These are phyloP conservation scores for Claviceps sp. DNA, from an alignment of 2,329 filamentous ascomycete genomes.

Conservation along the genomic window DNA sequence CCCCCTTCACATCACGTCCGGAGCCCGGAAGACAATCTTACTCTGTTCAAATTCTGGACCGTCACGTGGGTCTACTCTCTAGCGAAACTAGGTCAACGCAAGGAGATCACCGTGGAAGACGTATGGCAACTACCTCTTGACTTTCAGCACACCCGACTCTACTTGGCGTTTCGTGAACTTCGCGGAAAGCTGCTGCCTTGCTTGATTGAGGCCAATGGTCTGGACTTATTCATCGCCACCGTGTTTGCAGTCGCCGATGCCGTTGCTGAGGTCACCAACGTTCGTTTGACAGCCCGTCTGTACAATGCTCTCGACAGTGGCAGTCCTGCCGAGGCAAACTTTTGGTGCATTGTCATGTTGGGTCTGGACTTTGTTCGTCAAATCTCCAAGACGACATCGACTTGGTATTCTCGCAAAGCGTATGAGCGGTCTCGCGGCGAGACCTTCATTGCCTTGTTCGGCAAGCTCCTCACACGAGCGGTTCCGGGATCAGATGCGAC, in stretches of 20 bases:
- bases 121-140: slow-evolving; percentile 71
- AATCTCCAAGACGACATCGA: slow-evolving; percentile 22
- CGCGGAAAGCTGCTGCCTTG: slow-evolving; percentile 58
- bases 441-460: slow-evolving; percentile 25
- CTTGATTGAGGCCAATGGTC: slow-evolving; percentile 60
- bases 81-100: slow-evolving; percentile 48
- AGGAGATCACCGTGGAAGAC: slow-evolving; percentile 62
- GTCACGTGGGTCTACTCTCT: slow-evolving; percentile 73
- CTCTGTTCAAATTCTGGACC: slow-evolving; percentile 70
- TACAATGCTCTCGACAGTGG: slow-evolving; percentile 21
- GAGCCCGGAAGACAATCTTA: slow-evolving; percentile 65
- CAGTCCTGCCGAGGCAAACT: slow-evolving; percentile 17
- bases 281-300: slow-evolving; percentile 23
- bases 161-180: slow-evolving; percentile 60
- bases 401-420: slow-evolving; percentile 73
- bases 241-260: slow-evolving; percentile 43
- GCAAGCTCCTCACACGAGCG: slow-evolving; percentile 24
- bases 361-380: slow-evolving; percentile 20
- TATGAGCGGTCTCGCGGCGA: slow-evolving; percentile 80
- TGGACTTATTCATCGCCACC: slow-evolving; percentile 61
- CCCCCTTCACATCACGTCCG: slow-evolving; percentile 34
- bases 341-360: slow-evolving; percentile 26
- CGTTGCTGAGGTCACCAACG: slow-evolving; percentile 24
- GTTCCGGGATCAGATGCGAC: slow-evolving; percentile 25
- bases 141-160: slow-evolving; percentile 67